Conservation (phyloP, 805 yeast genomes). For the Kluyveromyces aestuarii region DNA sequence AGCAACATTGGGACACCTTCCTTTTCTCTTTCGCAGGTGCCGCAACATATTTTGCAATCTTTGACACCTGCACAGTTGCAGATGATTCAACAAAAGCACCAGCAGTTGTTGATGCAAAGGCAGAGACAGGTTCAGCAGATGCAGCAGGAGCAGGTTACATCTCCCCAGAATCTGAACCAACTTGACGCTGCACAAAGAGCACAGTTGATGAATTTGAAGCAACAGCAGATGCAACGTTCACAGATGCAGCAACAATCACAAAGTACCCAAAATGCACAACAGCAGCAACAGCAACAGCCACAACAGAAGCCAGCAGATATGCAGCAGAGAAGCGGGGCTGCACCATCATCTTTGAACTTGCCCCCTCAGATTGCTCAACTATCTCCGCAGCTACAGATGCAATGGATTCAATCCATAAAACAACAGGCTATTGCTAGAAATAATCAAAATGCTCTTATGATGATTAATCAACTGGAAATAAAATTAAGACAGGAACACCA, state of each 20-base stretch:
- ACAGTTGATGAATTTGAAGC: constrained; percentile 7
- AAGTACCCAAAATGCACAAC: constrained; percentile 5
- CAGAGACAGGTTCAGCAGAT: constrained; percentile 22
- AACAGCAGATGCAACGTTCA: constrained; percentile 4
- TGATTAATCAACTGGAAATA: constrained; percentile 24
- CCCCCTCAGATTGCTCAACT: constrained; percentile 29
- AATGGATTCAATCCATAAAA: constrained; percentile 22
- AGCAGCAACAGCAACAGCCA: constrained; percentile 4
- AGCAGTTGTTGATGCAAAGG: constrained; percentile 22
- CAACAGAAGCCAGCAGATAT: constrained; percentile 3
- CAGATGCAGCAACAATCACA: constrained; percentile 7
- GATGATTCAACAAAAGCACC: constrained; percentile 28
- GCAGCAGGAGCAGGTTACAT: constrained; percentile 4
- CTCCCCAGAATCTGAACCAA: not conserved
- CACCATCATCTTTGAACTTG: constrained; percentile 13
- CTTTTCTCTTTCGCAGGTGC: constrained; percentile 26
- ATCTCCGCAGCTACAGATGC: constrained; percentile 26
- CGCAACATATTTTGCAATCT: constrained; percentile 25
- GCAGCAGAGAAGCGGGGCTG: constrained; percentile 3
- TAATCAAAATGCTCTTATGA: constrained; percentile 23
- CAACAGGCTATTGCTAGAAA: constrained; percentile 27
- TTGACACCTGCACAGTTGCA: constrained; percentile 25
- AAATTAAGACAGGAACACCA: constrained; percentile 16
- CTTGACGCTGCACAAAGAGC: constrained; percentile 4
- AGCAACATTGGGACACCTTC: constrained; percentile 28